Percentiles rank a stretch among this genome's conserved stretches.
phyloP scores from a whole-genome alignment of 176 grass and related monocot species.

The Dactylis glomerata region DNA sequence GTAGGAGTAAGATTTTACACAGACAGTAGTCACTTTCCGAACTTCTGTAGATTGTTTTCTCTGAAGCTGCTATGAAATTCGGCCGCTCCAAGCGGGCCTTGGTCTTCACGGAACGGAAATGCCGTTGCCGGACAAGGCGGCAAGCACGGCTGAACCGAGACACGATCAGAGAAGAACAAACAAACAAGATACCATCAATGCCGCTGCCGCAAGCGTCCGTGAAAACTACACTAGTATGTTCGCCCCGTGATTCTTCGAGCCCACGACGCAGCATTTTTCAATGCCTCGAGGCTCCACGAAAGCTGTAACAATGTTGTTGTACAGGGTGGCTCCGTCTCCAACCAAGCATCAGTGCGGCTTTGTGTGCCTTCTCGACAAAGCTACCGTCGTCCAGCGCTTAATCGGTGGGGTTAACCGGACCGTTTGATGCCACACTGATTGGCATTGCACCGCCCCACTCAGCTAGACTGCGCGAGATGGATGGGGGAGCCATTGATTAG shows the following conservation, averaged over 20 bases:
- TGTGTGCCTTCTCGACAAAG: slow-evolving; percentile 38
- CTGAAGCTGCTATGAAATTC: not conserved
- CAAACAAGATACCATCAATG: not conserved
- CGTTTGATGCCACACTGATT: slow-evolving; percentile 22
- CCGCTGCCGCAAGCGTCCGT: not conserved
- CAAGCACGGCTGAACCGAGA: too few species aligned
- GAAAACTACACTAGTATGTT: too few species aligned
- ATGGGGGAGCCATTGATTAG: not conserved
- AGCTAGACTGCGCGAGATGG: not conserved
- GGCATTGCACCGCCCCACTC: slow-evolving; percentile 25
- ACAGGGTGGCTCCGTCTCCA: not conserved
- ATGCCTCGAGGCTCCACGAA: too few species aligned
- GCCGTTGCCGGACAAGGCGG: not conserved
- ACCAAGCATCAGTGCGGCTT: not conserved
- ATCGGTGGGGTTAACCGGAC: slow-evolving; percentile 1
- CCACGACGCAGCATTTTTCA: too few species aligned
- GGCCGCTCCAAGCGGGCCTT: not conserved
- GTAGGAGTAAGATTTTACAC: too few species aligned
- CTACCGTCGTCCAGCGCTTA: not conserved
- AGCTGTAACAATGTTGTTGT: too few species aligned
- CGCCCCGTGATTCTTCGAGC: too few species aligned
- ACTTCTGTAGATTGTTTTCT: too few species aligned
- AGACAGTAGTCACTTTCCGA: too few species aligned
- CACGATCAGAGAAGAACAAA: too few species aligned
- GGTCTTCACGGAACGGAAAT: not conserved